These are phyloP conservation scores for Spathaspora girioi DNA, from an alignment of 805 yeast species.

Conservation along the genomic window DNA sequence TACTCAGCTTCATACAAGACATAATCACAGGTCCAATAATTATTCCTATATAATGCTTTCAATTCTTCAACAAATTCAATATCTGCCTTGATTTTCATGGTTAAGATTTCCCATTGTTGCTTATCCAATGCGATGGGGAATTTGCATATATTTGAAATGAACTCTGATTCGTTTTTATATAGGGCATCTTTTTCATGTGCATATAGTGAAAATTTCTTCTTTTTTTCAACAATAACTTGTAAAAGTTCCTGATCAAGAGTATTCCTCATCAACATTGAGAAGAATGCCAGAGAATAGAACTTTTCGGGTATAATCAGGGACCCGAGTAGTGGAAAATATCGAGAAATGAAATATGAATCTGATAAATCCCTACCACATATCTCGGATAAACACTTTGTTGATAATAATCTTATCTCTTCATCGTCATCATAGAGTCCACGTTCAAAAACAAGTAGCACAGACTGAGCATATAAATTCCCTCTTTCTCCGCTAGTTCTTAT, in stretches of 20 bases:
- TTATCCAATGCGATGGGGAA: not conserved
- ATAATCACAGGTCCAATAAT: not conserved
- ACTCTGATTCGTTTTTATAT: constrained; percentile 45
- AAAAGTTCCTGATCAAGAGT: constrained; percentile 4
- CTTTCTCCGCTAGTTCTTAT: not conserved
- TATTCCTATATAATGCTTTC: not conserved
- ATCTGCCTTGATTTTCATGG: constrained; percentile 3
- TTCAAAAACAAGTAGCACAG: constrained; percentile 5
- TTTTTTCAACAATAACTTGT: constrained; percentile 7
- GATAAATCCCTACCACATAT: constrained; percentile 17
- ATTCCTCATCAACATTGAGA: constrained; percentile 3
- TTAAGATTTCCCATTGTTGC: not conserved
- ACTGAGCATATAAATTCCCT: constrained; percentile 1
- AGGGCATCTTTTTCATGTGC: constrained; percentile 66
- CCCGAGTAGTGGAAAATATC: constrained; percentile 3
- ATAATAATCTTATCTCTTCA: constrained; percentile 47
- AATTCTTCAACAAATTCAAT: constrained; percentile 1
- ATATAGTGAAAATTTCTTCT: constrained; percentile 43
- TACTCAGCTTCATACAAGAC: not conserved
- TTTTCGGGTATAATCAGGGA: not conserved
- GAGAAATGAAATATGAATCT: constrained; percentile 1
- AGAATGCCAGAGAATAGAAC: not conserved
- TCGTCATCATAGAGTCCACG: constrained; percentile 60
- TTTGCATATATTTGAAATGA: not conserved
- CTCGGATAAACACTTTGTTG: constrained; percentile 40